A percentile compares a stretch with the other conserved stretches of the same genome.
phyloP scores from a whole-genome alignment of 306 rosid genomes.

The Hylodesmum podocarpum region DNA sequence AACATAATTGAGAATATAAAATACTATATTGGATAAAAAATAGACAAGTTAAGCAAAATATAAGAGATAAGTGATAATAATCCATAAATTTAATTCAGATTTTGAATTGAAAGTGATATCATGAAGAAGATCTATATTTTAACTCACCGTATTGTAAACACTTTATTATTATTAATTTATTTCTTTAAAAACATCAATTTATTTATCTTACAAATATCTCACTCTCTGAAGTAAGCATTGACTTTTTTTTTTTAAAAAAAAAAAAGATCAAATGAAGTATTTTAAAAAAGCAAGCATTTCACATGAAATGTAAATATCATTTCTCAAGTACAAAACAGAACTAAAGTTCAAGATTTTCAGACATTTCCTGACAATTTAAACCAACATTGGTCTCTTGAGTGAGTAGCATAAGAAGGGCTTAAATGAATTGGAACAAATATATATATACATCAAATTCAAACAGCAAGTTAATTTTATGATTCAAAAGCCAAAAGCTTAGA shows the following conservation, averaged over 20 bases:
- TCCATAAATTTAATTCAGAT: too few species aligned
- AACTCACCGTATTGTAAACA: too few species aligned
- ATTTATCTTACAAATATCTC: background rate
- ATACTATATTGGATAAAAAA: too few species aligned
- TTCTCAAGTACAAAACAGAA: background rate
- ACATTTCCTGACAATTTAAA: background rate
- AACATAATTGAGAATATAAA: too few species aligned
- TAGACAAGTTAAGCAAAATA: too few species aligned
- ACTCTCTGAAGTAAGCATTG: background rate
- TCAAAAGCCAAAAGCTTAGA: background rate
- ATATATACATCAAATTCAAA: constrained; percentile 15
- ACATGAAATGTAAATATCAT: background rate
- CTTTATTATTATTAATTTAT: too few species aligned
- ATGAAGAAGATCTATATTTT: too few species aligned
- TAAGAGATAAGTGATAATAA: too few species aligned
- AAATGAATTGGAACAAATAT: background rate
- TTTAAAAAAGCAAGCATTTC: background rate
- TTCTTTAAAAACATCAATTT: too few species aligned
- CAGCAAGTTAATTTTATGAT: background rate
- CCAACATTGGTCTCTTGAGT: too few species aligned
- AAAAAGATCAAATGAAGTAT: background rate
- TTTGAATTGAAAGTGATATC: too few species aligned
- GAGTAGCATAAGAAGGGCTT: background rate
- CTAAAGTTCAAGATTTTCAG: background rate
- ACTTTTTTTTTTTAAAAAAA: background rate